These are phyloP conservation scores for Tolypocladium cylindrosporum DNA, from an alignment of 2,329 filamentous ascomycete genomes.

Conservation along the genomic window DNA sequence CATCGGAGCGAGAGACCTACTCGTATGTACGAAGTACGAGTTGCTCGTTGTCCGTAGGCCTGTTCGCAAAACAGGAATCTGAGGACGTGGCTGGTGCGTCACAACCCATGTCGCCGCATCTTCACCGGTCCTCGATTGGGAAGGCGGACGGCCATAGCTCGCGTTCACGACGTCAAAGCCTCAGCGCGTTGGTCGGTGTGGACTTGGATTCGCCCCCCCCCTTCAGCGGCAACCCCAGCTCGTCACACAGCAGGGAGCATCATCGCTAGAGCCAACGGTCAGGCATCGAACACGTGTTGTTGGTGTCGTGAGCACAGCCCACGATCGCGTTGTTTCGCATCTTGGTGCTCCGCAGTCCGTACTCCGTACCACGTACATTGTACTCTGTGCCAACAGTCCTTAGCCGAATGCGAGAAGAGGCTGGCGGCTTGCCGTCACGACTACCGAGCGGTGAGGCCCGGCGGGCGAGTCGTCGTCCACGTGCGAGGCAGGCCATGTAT, in stretches of 20 bases:
- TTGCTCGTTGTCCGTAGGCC: too few species aligned
- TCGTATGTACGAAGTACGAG: too few species aligned
- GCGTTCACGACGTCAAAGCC: neutral
- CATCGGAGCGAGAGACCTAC: neutral
- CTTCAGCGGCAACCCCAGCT: neutral
- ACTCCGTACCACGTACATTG: neutral
- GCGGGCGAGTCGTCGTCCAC: neutral
- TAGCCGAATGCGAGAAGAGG: neutral
- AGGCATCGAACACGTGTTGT: neutral
- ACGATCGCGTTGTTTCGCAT: neutral
- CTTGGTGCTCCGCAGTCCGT: neutral
- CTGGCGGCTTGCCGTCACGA: neutral
- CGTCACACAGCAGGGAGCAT: neutral
- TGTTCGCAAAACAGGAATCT: neutral
- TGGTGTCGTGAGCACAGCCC: neutral
- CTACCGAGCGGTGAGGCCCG: neutral
- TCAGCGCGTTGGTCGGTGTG: neutral
- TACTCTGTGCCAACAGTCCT: neutral
- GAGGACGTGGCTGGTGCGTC: neutral
- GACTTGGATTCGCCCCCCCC: neutral
- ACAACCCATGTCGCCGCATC: slow-evolving; percentile 9
- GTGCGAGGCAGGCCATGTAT: neutral
- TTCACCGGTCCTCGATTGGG: slow-evolving; percentile 23
- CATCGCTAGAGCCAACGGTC: neutral
- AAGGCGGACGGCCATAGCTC: slow-evolving; percentile 9